phyloP scores from a whole-genome alignment of 129 eudicot species.

The Arctium minus region DNA sequence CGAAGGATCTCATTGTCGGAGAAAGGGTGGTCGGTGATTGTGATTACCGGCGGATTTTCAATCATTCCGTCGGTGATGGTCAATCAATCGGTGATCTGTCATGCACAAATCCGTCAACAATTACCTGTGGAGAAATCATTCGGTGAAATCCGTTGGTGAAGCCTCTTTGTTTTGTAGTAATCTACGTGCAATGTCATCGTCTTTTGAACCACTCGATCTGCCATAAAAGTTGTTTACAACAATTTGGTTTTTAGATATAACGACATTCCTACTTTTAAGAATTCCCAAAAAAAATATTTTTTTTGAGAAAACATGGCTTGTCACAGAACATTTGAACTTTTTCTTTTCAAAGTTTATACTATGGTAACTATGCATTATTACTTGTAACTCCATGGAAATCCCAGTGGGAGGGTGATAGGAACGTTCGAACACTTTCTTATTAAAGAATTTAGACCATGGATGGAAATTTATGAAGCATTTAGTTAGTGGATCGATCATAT shows the following conservation, averaged over 20 bases:
- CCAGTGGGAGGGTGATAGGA: conserved; percentile 18
- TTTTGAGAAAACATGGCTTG: background rate
- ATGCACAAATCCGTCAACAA: no score
- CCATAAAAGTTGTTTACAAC: background rate
- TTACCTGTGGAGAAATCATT: no score
- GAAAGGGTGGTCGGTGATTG: no score
- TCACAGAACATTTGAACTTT: background rate
- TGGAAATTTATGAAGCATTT: conserved; percentile 9
- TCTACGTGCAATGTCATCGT: background rate
- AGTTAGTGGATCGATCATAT: conserved; percentile 12
- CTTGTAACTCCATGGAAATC: background rate
- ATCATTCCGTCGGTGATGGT: no score
- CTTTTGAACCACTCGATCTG: background rate
- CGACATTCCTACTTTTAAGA: no score
- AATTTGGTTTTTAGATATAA: no score
- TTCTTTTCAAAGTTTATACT: background rate
- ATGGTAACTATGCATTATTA: background rate
- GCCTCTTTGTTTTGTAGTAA: no score
- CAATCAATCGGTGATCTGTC: no score
- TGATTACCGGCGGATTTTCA: no score
- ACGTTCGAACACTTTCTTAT: background rate
- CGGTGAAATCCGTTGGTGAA: no score
- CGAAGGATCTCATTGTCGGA: no score
- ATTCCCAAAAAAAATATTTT: no score
- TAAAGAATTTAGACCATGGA: conserved; percentile 4